Evolutionary conservation across 441 rosid genomes (phyloP), one percentile per base, ranked within the genome.

Genomic region (Pelargonium australe): DNA sequence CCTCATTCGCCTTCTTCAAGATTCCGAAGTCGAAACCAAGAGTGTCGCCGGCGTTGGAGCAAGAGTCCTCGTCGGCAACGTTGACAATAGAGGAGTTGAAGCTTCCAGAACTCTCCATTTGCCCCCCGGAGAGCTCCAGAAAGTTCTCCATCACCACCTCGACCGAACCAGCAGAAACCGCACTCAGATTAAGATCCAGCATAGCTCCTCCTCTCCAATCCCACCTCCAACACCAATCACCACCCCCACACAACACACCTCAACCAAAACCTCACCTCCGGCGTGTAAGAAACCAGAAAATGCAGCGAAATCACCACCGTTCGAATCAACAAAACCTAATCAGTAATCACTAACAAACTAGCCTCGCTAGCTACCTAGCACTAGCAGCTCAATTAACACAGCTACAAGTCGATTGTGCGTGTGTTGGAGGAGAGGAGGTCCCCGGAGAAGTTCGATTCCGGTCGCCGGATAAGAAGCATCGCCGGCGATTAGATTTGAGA

Each of bases 181-280:
- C 20, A 44, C 66, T 73, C 72, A 81, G 70, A 67, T 82, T 85
- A 68, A 83, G 87, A 80, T 85, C 86, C 80, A 85, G 45, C 85
- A 78, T 77, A 44, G 44, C 37, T 37, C 7, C 1, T 25, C 31
- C 31, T 25, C 31, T 25, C 31, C 31, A 31, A 31, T 31, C 4
- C 37, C 37, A 31, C 37, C 37, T 31, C 37, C 37, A 31, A 31
- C 37, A 31, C 5, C 37, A 20, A 20, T 20, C 23, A 20, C 23
- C 23, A 20, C 23, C 23, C 23, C 0, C 23, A 20, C 23, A 20
- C 23, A 20, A 20, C 23, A 20, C 23, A 20, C 23, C 23, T 20
- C 23, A 20, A 20, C 23, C 23, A 31, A 31, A 31, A 31, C 5
- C 37, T 31, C 37, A 31, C 37, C 37, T 31, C 5, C 37, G 37